Evolutionary conservation across 441 rosid species (phyloP), one percentile per base, ranked within the genome.

Genomic region (Melianthus villosus): DNA sequence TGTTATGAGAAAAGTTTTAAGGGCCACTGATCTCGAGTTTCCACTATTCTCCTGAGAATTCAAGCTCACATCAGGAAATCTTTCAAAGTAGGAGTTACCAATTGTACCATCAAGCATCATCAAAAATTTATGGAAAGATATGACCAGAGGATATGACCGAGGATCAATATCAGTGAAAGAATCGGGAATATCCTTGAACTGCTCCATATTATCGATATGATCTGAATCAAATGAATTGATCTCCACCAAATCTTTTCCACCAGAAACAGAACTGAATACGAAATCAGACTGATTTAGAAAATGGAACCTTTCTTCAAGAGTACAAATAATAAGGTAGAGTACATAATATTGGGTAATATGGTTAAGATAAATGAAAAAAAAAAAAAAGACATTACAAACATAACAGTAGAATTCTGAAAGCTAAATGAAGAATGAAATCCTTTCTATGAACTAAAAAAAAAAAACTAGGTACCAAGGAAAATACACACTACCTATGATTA

Each of bases 71-170:
- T 61, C 43, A 22, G 33, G 57, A 31, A 73, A 77, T 38, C 58
- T 68, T 22, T 58, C 59, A 31, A 71, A 73, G 34, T 53, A 77
- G 1, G 85, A 67, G 25, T 25, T 51, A 4, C 78, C 78, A 3
- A 77, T 9, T 7, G 68, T 60, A 19, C 65, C 72, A 54, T 77
- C 76, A 25, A 77, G 73, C 78, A 73, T 77, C 67, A 59, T 63
- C 55, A 77, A 40, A 37, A 76, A 68, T 52, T 67, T 76, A 3
- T 28, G 40, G 19, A 68, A 73, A 22, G 76, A 67, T 17, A 68
- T 61, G 13, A 68, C 54, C 25, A 77, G 69, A 3, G 78, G 85
- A 46, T 48, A 68, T 7, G 50, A 38, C 3, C 40, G 25, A 0
- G 54, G 25, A 23, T 62, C 46, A 38, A 68, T 40, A 34, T 48